phyloP scores from a whole-genome alignment of 1,139 yeast species.

The Geotrichum histeridarum region DNA sequence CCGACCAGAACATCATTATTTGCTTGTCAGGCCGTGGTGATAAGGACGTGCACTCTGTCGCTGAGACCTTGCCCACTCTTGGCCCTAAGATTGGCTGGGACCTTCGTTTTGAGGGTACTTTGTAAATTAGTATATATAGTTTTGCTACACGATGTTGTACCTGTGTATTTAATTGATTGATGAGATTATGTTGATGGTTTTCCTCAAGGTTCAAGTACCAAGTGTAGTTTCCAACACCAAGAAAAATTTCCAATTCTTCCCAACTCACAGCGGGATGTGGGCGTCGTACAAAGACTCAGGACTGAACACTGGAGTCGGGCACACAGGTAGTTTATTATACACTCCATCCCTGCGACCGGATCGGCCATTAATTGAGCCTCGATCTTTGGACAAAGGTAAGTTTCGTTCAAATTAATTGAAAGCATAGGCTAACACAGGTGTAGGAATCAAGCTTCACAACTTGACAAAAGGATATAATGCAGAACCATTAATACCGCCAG shows the following conservation, averaged over 20 bases:
- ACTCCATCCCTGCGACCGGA: background rate
- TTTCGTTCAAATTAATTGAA: background rate
- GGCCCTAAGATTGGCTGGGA: conserved; percentile 97
- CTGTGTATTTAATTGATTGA: background rate
- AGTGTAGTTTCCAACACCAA: too few relatives aligned
- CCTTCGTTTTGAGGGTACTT: conserved; percentile 62
- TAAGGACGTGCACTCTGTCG: conserved; percentile 96
- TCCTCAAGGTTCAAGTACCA: too few relatives aligned
- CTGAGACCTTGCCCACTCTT: conserved; percentile 80
- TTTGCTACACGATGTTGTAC: too few relatives aligned
- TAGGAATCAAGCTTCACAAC: conserved; percentile 10
- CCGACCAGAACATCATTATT: conserved; percentile 77
- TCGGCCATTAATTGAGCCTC: background rate
- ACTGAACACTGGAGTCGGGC: background rate
- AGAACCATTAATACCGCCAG: conserved; percentile 11
- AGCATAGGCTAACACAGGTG: background rate
- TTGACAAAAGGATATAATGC: conserved; percentile 14
- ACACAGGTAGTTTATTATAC: conserved; percentile 4
- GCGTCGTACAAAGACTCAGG: background rate
- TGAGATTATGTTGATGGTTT: background rate
- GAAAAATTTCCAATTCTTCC: too few relatives aligned
- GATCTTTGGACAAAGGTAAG: background rate
- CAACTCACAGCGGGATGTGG: background rate
- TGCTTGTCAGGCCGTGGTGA: conserved; percentile 98
- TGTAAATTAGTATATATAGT: background rate